A percentile compares a stretch with the other conserved stretches of the same genome.
Conservation (phyloP, 352 stramenopile genomes). For the Thalassiosira pacifica region DNA sequence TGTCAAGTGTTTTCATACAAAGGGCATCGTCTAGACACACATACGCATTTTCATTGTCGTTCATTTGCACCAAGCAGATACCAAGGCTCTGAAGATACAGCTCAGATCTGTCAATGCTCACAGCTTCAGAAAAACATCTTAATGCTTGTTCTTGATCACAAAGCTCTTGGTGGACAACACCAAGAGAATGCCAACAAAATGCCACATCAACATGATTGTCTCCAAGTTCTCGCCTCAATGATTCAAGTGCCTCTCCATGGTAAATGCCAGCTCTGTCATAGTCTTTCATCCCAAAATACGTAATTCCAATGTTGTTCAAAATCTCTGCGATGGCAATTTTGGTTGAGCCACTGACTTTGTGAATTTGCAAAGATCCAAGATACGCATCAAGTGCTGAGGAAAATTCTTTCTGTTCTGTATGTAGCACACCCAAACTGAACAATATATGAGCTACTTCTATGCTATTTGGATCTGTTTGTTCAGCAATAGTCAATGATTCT, state of each 20-base stretch:
- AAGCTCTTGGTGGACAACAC: conserved; percentile 61
- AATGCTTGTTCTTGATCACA: conserved; percentile 59
- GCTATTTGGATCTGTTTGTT: conserved; percentile 49
- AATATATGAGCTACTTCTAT: conserved; percentile 63
- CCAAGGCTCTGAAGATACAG: conserved; percentile 68
- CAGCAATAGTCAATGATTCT: conserved; percentile 64
- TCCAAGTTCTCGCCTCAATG: conserved; percentile 67
- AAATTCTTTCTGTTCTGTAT: conserved; percentile 72
- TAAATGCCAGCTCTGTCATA: conserved; percentile 71
- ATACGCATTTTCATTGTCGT: conserved; percentile 76
- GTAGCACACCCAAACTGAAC: conserved; percentile 70
- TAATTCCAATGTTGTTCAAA: conserved; percentile 79
- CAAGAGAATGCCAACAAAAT: conserved; percentile 76
- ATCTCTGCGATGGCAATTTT: conserved; percentile 64
- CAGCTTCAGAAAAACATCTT: conserved; percentile 67
- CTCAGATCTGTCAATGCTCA: conserved; percentile 68
- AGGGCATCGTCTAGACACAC: conserved; percentile 70
- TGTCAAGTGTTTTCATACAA: conserved; percentile 71
- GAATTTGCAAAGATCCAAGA: conserved; percentile 64
- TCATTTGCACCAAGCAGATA: conserved; percentile 62
- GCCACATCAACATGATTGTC: conserved; percentile 69
- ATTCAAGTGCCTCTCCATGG: conserved; percentile 71
- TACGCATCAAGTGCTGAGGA: conserved; percentile 63
- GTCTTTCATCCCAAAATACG: conserved; percentile 73
- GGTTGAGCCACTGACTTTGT: conserved; percentile 56